Conservation (phyloP, 73 alveolate species). For the Symbiodinium natans region DNA sequence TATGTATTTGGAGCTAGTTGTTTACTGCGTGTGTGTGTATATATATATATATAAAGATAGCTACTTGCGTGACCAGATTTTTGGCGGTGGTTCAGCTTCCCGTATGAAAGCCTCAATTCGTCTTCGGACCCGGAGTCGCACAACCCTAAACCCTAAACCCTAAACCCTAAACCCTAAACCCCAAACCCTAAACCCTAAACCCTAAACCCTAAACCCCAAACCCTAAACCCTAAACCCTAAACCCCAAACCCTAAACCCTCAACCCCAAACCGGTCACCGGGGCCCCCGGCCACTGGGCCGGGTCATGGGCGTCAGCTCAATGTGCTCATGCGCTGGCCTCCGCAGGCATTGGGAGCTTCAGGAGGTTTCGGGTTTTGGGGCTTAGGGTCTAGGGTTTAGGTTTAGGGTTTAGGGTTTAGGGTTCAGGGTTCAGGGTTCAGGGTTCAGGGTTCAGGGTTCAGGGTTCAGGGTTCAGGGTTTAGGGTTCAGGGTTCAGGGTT, state of each 20-base stretch:
- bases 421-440: background rate
- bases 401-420: too few species aligned
- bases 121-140: too few species aligned
- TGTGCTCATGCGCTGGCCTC: conserved; percentile 23
- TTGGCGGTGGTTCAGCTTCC: too few species aligned
- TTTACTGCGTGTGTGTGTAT: background rate
- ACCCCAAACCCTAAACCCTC: background rate
- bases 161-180: background rate
- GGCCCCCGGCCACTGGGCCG: conserved; percentile 10
- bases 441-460: background rate
- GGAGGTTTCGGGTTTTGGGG: background rate
- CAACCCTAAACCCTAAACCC: background rate
- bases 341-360: background rate
- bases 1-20: too few species aligned
- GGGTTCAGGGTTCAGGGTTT: too few species aligned
- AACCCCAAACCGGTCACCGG: background rate
- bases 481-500: too few species aligned
- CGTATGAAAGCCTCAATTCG: background rate
- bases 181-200: background rate
- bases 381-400: too few species aligned
- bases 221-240: background rate
- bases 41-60: background rate
- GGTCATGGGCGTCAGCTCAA: conserved; percentile 35
- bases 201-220: background rate
- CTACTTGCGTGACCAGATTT: too few species aligned